Evolutionary conservation across 306 rosid genomes (phyloP).

Genomic region (Trifolium repens): DNA sequence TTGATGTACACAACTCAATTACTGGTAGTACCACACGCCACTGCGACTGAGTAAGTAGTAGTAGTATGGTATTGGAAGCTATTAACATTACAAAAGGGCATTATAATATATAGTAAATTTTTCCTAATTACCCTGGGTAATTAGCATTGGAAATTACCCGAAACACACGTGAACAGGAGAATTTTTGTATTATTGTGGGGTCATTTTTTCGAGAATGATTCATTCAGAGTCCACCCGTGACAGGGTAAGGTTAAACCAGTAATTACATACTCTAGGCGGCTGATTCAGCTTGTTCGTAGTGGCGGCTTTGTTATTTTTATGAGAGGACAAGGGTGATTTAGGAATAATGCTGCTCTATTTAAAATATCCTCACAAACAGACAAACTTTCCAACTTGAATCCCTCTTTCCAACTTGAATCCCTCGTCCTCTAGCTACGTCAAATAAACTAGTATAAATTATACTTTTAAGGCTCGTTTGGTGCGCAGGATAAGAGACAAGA

Average conservation of each 20-base stretch:
- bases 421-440: slow-evolving; percentile 49
- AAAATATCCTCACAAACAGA: slow-evolving; percentile 58
- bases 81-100: slow-evolving; percentile 23
- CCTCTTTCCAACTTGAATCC: slow-evolving; percentile 48
- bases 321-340: slow-evolving; percentile 24
- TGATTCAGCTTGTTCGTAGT: slow-evolving; percentile 20
- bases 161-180: slow-evolving; percentile 54
- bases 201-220: slow-evolving; percentile 60
- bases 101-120: not conserved
- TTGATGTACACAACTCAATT: too few species aligned
- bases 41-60: too few species aligned
- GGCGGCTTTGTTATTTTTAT: slow-evolving; percentile 45
- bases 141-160: slow-evolving; percentile 36
- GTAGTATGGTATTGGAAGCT: too few species aligned
- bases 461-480: too few species aligned
- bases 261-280: slow-evolving; percentile 38
- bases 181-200: slow-evolving; percentile 58
- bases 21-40: too few species aligned
- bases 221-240: slow-evolving; percentile 58
- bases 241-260: slow-evolving; percentile 44
- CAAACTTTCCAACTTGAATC: slow-evolving; percentile 56
- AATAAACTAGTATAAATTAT: slow-evolving; percentile 13
- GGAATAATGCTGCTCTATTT: slow-evolving; percentile 32
- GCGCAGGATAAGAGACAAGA: too few species aligned
- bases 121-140: not conserved